These are phyloP conservation scores for Penicillium sclerotigenum DNA, from an alignment of 2,329 filamentous ascomycete species.

Conservation along the genomic window DNA sequence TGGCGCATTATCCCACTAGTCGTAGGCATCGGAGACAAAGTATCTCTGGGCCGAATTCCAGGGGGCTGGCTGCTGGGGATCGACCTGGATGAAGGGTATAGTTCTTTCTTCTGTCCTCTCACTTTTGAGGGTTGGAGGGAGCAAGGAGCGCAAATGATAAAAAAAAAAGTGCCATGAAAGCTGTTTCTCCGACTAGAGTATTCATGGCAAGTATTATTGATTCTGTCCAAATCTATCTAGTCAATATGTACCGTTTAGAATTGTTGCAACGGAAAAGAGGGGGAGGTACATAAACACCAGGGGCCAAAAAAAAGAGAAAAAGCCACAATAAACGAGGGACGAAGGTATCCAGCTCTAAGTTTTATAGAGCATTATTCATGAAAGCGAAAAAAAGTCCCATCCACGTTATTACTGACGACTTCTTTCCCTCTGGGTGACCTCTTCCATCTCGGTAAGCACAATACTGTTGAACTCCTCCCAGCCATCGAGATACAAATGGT, in stretches of 20 bases:
- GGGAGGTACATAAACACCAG: neutral
- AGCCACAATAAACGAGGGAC: neutral
- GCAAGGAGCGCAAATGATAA: neutral
- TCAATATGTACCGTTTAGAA: conserved; percentile 7
- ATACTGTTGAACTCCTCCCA: conserved; percentile 67
- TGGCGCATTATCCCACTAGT: conserved; percentile 27
- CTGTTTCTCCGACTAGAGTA: neutral
- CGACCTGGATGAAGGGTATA: neutral
- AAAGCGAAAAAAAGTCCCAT: neutral
- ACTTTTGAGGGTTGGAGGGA: neutral
- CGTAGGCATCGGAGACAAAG: conserved; percentile 26
- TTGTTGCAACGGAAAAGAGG: neutral
- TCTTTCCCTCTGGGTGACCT: conserved; percentile 45
- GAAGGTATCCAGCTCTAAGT: conserved; percentile 4
- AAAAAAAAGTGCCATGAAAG: neutral
- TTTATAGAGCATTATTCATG: conserved; percentile 13
- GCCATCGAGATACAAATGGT: conserved; percentile 70
- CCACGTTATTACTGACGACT: conserved; percentile 5
- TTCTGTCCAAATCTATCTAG: conserved; percentile 11
- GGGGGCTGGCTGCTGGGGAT: conserved; percentile 5
- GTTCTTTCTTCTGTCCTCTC: neutral
- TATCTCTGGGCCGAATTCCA: conserved; percentile 23
- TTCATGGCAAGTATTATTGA: neutral
- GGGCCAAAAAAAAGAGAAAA: neutral
- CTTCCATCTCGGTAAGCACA: conserved; percentile 64